Base-by-base conservation (phyloP, 164 flowering plant species). In the Platanus orientalis region DNA sequence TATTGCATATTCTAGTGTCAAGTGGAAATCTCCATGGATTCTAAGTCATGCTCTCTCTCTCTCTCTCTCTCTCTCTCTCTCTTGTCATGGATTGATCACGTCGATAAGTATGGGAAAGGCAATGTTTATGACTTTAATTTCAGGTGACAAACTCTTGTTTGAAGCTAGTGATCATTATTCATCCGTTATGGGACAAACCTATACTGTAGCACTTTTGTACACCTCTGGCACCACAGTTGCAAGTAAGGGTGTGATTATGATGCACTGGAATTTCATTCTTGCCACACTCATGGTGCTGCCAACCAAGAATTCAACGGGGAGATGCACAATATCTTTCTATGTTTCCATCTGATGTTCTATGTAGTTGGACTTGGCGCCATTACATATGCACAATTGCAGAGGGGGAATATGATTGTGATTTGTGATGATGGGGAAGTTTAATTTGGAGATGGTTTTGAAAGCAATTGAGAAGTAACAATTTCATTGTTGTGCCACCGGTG, bases 191-290 rank as follows among this genome's bases (percentile, higher is more conserved):
- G 68, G 84, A 79, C n/a, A 92, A 58, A 68, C 67, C 14, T 96
- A 93, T 59, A 75, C 78, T 0, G 97, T 91, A 5, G 88, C 81
- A 4, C 75, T 93, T 48, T 47, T 92, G 67, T 92, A 92, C 69
- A 88, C 98, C 0, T 92, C 96, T 3, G 98, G 98, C 2, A 92
- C 96, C 6, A 89, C 96, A 2, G 94, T 92, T 9, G 52, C 60
- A 26, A 90, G 87, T 68, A 86, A 88, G 40, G 94, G 97, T 26
- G 93, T 90, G 24, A 55, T 86, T 2, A 65, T 90, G 51, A 84
- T 80, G 3, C 94, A 88, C 45, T 12, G 82, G 65, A 90, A 83
- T 58, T 84, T 90, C 64, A 84, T 90, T 19, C 69, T 87, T 0
- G 80, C 83, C 0, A 59, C 87, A 0, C 14, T 73, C 47, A 81